Evolutionary conservation across 176 grass and related monocot species (phyloP).

Genomic region (Aegilops speltoides): DNA sequence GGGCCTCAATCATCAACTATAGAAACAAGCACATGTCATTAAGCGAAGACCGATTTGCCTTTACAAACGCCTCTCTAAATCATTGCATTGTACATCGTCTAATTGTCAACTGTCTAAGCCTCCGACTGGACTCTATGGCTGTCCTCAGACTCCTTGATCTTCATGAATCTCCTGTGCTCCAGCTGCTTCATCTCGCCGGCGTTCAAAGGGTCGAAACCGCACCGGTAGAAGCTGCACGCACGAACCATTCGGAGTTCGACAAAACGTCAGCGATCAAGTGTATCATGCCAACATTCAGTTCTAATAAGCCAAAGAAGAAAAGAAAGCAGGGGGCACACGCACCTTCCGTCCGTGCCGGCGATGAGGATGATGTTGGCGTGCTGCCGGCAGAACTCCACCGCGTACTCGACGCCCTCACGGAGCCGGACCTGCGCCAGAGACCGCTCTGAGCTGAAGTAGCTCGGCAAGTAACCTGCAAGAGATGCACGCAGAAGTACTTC

Average conservation of each 20-base stretch:
- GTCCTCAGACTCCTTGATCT: neutral
- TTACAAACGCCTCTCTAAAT: too few species aligned
- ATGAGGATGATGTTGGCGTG: slow-evolving; percentile 54
- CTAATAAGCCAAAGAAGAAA: neutral
- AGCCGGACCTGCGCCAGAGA: slow-evolving; percentile 68
- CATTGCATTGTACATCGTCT: too few species aligned
- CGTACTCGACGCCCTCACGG: slow-evolving; percentile 52
- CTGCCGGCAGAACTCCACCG: slow-evolving; percentile 59
- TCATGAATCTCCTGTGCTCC: slow-evolving; percentile 53
- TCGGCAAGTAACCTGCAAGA: slow-evolving; percentile 50
- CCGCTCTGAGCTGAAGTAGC: slow-evolving; percentile 67
- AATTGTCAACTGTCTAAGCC: too few species aligned
- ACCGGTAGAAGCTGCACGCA: slow-evolving; percentile 70
- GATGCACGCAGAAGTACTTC: neutral
- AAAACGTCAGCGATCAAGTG: neutral
- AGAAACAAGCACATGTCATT: too few species aligned
- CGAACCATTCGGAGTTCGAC: neutral
- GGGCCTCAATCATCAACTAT: too few species aligned
- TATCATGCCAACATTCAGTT: neutral
- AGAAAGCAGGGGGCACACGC: neutral
- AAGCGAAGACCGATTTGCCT: too few species aligned
- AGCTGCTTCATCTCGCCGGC: slow-evolving; percentile 68
- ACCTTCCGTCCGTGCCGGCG: slow-evolving; percentile 86
- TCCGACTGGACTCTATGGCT: too few species aligned
- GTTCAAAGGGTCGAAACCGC: slow-evolving; percentile 53